Evolutionary conservation across 495 filamentous ascomycete genomes (phyloP).

Genomic region (Penicillium desertorum): DNA sequence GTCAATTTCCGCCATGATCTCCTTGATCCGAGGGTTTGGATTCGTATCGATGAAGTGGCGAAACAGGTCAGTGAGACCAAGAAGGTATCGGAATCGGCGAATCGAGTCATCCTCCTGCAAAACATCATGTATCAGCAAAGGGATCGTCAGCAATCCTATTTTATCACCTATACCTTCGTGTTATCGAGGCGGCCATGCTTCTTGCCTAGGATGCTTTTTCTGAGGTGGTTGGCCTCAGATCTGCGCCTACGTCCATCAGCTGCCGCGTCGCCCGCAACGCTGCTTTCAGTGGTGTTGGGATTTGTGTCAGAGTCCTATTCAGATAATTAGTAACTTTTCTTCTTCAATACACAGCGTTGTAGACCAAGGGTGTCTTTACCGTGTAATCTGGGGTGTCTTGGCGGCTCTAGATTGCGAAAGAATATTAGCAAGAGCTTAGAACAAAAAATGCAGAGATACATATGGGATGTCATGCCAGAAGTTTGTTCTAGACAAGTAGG

Average conservation of each 20-base stretch:
- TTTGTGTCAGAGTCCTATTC: conserved; percentile 83
- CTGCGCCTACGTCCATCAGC: conserved; percentile 80
- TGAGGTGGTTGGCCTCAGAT: conserved; percentile 79
- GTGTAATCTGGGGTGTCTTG: conserved; percentile 84
- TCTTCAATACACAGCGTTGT: background rate
- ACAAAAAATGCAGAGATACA: conserved; percentile 1
- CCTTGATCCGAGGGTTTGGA: conserved; percentile 85
- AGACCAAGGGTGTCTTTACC: conserved; percentile 33
- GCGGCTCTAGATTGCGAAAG: conserved; percentile 52
- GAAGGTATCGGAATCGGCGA: conserved; percentile 89
- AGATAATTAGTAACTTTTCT: conserved; percentile 6
- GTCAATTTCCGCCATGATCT: conserved; percentile 91
- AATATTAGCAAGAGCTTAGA: conserved; percentile 10
- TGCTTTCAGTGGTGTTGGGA: conserved; percentile 87
- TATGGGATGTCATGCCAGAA: background rate
- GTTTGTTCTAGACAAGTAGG: background rate
- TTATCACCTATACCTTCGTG: conserved; percentile 66
- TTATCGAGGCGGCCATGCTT: conserved; percentile 89
- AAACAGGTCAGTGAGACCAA: conserved; percentile 96
- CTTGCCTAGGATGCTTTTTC: conserved; percentile 88
- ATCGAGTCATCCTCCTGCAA: conserved; percentile 91
- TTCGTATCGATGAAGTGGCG: conserved; percentile 99
- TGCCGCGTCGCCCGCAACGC: conserved; percentile 69
- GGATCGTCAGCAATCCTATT: background rate
- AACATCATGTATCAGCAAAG: conserved; percentile 6